A percentile compares a stretch with the other conserved stretches of the same genome.
phyloP scores from a whole-genome alignment of 192 early-diverging fungal species.

The Spizellomyces sp. region DNA sequence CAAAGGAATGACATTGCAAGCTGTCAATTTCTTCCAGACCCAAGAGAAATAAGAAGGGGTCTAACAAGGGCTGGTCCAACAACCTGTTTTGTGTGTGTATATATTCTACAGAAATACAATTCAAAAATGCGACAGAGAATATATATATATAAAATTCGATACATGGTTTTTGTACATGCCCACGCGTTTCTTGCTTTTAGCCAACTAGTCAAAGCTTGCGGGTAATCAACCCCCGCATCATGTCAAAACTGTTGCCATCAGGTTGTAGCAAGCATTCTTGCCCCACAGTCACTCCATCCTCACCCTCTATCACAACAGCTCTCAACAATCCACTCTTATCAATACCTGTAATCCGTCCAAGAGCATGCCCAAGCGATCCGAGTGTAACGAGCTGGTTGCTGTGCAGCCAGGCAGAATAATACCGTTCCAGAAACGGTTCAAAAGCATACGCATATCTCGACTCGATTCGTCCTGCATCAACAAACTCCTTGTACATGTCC shows the following conservation, averaged over 20 bases:
- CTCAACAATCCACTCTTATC: constrained; percentile 75
- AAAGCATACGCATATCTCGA: constrained; percentile 49
- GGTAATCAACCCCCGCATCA: constrained; percentile 88
- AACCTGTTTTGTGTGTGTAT: too few relatives aligned
- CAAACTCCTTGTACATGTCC: constrained; percentile 73
- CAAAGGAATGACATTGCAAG: constrained; percentile 20
- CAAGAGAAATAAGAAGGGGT: constrained; percentile 18
- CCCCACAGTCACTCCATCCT: constrained; percentile 12
- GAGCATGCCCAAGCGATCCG: background rate
- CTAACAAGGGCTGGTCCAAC: too few relatives aligned
- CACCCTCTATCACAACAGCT: constrained; percentile 57
- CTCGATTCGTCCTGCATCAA: constrained; percentile 34
- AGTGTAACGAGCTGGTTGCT: constrained; percentile 25
- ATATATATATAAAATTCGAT: too few relatives aligned
- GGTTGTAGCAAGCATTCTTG: constrained; percentile 80
- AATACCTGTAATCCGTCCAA: constrained; percentile 76
- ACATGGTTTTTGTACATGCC: too few relatives aligned
- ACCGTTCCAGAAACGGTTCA: constrained; percentile 71
- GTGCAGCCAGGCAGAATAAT: constrained; percentile 91
- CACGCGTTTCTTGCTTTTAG: too few relatives aligned
- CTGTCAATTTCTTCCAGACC: constrained; percentile 20
- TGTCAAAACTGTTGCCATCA: constrained; percentile 97
- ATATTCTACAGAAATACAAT: too few relatives aligned
- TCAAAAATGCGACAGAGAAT: too few relatives aligned
- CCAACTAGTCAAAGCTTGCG: constrained; percentile 44